Conservation (phyloP, 1,284 basidiomycete genomes). For the Cronartium quercuum region DNA sequence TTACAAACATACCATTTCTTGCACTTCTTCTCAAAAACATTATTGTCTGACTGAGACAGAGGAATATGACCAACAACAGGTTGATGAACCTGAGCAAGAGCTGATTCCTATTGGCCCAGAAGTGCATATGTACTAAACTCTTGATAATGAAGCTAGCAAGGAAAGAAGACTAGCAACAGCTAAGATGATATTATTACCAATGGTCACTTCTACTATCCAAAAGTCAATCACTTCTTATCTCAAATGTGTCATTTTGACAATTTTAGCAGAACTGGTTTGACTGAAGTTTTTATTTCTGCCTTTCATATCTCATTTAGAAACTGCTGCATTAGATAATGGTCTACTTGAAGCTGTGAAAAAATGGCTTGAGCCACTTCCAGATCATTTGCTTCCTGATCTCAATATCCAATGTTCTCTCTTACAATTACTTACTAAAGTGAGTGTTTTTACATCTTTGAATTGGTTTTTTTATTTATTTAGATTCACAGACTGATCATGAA, state of each 20-base stretch:
- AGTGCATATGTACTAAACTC: too few relatives aligned
- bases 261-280: too few relatives aligned
- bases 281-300: too few relatives aligned
- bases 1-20: too few relatives aligned
- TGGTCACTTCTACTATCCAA: conserved; percentile 86
- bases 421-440: conserved; percentile 63
- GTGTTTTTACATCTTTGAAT: conserved; percentile 35
- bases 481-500: background rate
- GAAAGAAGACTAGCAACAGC: conserved; percentile 76
- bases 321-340: conserved; percentile 93
- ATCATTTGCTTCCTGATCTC: conserved; percentile 83
- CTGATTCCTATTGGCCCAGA: too few relatives aligned
- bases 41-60: too few relatives aligned
- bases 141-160: conserved; percentile 74
- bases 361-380: conserved; percentile 92
- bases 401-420: conserved; percentile 95
- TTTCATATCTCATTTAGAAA: conserved; percentile 73
- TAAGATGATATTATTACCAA: conserved; percentile 76
- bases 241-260: too few relatives aligned
- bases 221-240: conserved; percentile 72
- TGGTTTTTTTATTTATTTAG: too few relatives aligned
- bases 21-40: too few relatives aligned
- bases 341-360: conserved; percentile 79
- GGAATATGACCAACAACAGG: too few relatives aligned
- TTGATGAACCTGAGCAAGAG: too few relatives aligned